A percentile compares a stretch with the other conserved stretches of the same genome.
These are phyloP conservation scores for Xylaria sp. DNA, from an alignment of 2,329 filamentous ascomycete genomes.

Conservation along the genomic window DNA sequence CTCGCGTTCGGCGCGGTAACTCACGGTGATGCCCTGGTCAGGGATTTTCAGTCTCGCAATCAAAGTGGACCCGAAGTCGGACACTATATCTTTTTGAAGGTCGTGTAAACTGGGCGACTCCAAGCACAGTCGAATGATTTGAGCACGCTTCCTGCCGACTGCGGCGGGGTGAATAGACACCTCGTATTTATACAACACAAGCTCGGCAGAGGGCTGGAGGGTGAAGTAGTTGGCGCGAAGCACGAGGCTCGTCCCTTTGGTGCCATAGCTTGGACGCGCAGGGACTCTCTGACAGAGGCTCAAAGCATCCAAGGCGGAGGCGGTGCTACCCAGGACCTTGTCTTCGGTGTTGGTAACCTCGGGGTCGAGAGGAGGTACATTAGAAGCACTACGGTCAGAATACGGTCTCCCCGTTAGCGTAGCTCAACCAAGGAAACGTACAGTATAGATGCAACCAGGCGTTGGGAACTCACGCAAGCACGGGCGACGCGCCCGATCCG, in stretches of 20 bases:
- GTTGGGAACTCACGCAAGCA: too few relatives aligned
- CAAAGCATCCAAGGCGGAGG: neutral
- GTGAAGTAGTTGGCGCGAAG: slow-evolving; percentile 24
- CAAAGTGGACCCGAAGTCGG: slow-evolving; percentile 44
- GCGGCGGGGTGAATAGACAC: slow-evolving; percentile 16
- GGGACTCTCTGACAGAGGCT: neutral
- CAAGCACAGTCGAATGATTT: slow-evolving; percentile 15
- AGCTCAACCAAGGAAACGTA: too few relatives aligned
- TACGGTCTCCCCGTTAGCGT: slow-evolving; percentile 1
- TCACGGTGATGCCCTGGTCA: slow-evolving; percentile 14
- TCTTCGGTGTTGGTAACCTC: slow-evolving; percentile 3
- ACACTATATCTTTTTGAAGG: slow-evolving; percentile 34
- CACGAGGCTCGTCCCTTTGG: neutral
- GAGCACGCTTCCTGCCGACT: slow-evolving; percentile 16
- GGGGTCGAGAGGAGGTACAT: neutral
- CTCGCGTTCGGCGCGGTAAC: slow-evolving; percentile 41
- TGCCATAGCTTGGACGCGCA: slow-evolving; percentile 18
- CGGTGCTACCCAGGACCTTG: neutral
- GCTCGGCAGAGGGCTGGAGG: neutral
- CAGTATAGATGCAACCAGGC: too few relatives aligned
- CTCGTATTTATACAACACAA: slow-evolving; percentile 19
- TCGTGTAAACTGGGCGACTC: neutral
- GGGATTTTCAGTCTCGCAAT: slow-evolving; percentile 37
- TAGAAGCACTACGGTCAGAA: neutral
- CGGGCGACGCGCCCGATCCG: too few relatives aligned